phyloP scores from a whole-genome alignment of 2,329 filamentous ascomycete species.

The Calonectria hongkongensis region DNA sequence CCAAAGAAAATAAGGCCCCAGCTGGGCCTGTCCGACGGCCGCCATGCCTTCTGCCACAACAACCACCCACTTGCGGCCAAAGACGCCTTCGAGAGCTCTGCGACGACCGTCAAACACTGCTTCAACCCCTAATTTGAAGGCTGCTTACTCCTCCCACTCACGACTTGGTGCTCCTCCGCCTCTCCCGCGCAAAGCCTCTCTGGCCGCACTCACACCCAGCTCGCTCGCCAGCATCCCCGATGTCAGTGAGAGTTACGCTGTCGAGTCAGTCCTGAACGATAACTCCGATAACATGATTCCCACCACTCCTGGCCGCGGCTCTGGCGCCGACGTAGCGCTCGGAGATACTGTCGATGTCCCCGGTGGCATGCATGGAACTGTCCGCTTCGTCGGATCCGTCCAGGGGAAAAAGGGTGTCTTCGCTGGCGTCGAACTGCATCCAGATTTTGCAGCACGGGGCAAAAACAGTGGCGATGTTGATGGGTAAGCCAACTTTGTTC shows the following conservation, averaged over 20 bases:
- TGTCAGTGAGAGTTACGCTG: constrained; percentile 78
- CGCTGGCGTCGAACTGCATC: constrained; percentile 91
- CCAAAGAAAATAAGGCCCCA: constrained; percentile 51
- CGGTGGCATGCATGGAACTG: constrained; percentile 91
- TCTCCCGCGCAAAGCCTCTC: constrained; percentile 81
- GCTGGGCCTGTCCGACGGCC: constrained; percentile 48
- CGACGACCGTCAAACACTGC: constrained; percentile 68
- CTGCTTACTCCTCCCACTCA: constrained; percentile 70
- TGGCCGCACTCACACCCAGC: constrained; percentile 79
- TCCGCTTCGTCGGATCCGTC: constrained; percentile 92
- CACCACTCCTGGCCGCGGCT: constrained; percentile 71
- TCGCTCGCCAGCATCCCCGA: constrained; percentile 80
- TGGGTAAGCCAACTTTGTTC: constrained; percentile 75
- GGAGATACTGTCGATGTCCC: constrained; percentile 94
- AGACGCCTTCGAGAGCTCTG: constrained; percentile 61
- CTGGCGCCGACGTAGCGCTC: constrained; percentile 75
- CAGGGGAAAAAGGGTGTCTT: constrained; percentile 93
- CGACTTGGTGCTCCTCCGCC: constrained; percentile 66
- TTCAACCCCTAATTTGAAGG: constrained; percentile 76
- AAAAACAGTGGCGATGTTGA: constrained; percentile 99
- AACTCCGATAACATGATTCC: constrained; percentile 68
- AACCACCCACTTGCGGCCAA: constrained; percentile 46
- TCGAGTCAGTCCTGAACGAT: constrained; percentile 70
- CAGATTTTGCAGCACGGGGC: constrained; percentile 86
- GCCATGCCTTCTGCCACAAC: constrained; percentile 54